phyloP scores from a whole-genome alignment of 176 grass and related monocot species.

The Otatea glauca region DNA sequence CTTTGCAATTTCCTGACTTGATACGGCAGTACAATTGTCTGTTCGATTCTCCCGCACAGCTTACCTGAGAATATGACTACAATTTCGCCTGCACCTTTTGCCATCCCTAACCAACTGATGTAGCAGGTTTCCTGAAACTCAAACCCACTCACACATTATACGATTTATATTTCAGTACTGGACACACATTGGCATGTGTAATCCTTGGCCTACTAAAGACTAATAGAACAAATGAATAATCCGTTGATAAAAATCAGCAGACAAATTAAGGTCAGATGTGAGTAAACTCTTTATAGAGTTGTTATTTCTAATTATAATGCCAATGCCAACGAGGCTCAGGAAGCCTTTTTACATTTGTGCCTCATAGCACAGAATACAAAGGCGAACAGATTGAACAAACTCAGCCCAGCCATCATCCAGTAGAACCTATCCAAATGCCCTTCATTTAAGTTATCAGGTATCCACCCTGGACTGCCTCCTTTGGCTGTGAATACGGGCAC shows the following conservation, averaged over 20 bases:
- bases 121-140: neutral
- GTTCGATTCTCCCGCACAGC: too few species aligned
- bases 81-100: neutral
- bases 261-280: neutral
- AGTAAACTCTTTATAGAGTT: neutral
- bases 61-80: neutral
- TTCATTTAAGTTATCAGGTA: constrained; percentile 69
- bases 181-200: neutral
- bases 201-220: neutral
- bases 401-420: constrained; percentile 55
- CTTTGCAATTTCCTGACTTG: too few species aligned
- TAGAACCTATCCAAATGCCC: constrained; percentile 70
- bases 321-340: constrained; percentile 5
- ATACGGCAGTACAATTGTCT: neutral
- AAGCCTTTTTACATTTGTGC: constrained; percentile 52
- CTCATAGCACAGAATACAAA: constrained; percentile 50
- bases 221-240: neutral
- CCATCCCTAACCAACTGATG: neutral
- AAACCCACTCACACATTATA: too few species aligned
- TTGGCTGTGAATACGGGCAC: constrained; percentile 50
- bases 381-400: constrained; percentile 46
- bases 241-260: neutral
- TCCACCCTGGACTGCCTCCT: constrained; percentile 61
- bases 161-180: neutral
- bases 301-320: too few species aligned